Base-by-base conservation (phyloP, 2,329 filamentous ascomycete species). In the Colletotrichum sojae region DNA sequence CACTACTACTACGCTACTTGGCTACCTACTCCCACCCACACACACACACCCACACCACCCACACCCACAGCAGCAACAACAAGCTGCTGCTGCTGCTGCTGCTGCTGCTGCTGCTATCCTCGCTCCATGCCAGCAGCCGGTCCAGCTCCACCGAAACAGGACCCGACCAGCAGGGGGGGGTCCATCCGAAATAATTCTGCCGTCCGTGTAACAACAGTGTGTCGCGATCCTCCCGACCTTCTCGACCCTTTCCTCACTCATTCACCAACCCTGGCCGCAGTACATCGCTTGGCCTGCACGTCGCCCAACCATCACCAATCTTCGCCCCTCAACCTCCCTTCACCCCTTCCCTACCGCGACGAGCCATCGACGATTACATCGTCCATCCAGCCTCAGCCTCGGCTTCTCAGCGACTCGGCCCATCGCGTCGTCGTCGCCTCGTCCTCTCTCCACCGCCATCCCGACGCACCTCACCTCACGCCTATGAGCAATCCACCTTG, bases 141-240 rank as follows among this genome's bases (percentile, higher is more conserved):
- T 43, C 51, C 55, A 69, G 66, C 62, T 60, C 67, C 67, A 69
- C 67, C 55, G 31, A 55, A 61, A 52, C 67, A 66, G 62, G 62
- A 61, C 45, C 63, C 51, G 63, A 61, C 67, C 62, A 69, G n/a
- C n/a, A n/a, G n/a, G 67, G 67, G 67, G 67, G 56, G 31, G 31
- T 36, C 31, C 31, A 66, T 66, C 67, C 67, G 66, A 66, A 69
- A 69, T 69, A 67, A 66, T 69, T 69, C 67, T 69, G 67, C 59
- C 63, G 67, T 69, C 67, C 67, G 67, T 69, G 67, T 69, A 69
- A 69, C 67, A 66, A 67, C 62, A 69, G 62, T 69, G 62, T 69
- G 67, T 69, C 67, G 67, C 67, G 67, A 69, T 69, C 67, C 56
- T 65, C 62, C 36, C 57, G 27, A 18, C 18, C 36, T 52, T 48